Base-by-base conservation (phyloP, 345 rosid species). In the Erucastrum elatum region DNA sequence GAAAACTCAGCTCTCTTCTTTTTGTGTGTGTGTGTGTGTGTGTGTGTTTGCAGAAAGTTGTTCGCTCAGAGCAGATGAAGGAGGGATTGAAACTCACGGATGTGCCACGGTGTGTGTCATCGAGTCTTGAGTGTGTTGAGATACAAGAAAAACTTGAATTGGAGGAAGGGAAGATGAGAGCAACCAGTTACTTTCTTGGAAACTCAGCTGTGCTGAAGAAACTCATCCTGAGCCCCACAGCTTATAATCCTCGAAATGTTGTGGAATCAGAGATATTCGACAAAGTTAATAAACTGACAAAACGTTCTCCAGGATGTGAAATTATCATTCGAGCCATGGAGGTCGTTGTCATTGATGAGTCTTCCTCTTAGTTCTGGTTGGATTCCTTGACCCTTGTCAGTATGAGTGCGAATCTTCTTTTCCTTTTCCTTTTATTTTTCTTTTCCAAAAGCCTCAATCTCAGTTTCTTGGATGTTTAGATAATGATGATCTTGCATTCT, bases 41-140 rank as follows among this genome's bases (percentile, higher is more conserved):
- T 44, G 51, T 44, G 58, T 46, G 64, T 53, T 30, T 74, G 62
- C 51, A 46, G 77, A 49, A 64, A 5, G 21, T 74, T 64, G 21
- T 30, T 30, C 21, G 2, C 17, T 13, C 35, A 37, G 2, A 13
- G 25, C 25, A 4, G 17, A 1, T 0, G n/a, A 25, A 27, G 3
- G 21, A 21, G 5, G 30, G 1, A 29, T 6, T 26, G 0, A 15
- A 58, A 15, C 31, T 37, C 31, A 10, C 7, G 56, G 5, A 35
- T 1, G 66, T 37, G 78, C 72, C 78, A 27, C 2, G 8, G 31
- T 75, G 72, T 41, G 29, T 56, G 0, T 3, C 31, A 67, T 56
- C 66, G 59, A 37, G 46, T 56, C 79, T 75, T 0, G 79, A 75
- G 59, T 58, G 44, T 58, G 66, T 67, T 75, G 79, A 68, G 80